Conservation (phyloP, 179 eudicot species). For the Vitellaria paradoxa region DNA sequence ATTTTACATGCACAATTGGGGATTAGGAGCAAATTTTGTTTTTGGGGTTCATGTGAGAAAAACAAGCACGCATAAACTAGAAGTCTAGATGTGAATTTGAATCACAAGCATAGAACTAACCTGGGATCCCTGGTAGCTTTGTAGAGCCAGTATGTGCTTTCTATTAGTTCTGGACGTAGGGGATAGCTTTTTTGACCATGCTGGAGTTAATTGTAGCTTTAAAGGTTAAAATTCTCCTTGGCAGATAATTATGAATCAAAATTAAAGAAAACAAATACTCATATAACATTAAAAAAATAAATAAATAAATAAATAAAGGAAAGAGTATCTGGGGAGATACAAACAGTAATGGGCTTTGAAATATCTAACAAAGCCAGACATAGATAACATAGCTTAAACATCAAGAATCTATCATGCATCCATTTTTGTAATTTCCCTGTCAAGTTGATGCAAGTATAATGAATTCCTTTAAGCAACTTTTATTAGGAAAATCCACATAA, state of each 20-base stretch:
- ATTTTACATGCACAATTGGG: background rate
- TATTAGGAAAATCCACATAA: too few relatives aligned
- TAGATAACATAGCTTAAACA: background rate
- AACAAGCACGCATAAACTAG: background rate
- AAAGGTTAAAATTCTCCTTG: constrained; percentile 14
- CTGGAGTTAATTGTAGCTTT: constrained; percentile 38
- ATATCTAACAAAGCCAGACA: background rate
- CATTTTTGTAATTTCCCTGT: background rate
- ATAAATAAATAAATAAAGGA: background rate
- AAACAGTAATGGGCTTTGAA: background rate
- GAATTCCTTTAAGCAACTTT: background rate
- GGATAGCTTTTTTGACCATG: constrained; percentile 99
- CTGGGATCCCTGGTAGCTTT: constrained; percentile 97
- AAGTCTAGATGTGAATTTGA: background rate
- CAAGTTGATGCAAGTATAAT: background rate
- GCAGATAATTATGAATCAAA: constrained; percentile 1
- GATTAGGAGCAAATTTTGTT: background rate
- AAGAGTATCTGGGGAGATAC: background rate
- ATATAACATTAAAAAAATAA: background rate
- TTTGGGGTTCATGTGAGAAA: background rate
- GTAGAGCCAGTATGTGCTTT: constrained; percentile 98
- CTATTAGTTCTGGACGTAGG: constrained; percentile 91
- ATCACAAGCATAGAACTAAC: constrained; percentile 37
- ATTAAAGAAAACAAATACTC: background rate
- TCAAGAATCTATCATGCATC: background rate